Conservation (phyloP, 2,329 filamentous ascomycete species). For the Rutstroemia sydowiana region DNA sequence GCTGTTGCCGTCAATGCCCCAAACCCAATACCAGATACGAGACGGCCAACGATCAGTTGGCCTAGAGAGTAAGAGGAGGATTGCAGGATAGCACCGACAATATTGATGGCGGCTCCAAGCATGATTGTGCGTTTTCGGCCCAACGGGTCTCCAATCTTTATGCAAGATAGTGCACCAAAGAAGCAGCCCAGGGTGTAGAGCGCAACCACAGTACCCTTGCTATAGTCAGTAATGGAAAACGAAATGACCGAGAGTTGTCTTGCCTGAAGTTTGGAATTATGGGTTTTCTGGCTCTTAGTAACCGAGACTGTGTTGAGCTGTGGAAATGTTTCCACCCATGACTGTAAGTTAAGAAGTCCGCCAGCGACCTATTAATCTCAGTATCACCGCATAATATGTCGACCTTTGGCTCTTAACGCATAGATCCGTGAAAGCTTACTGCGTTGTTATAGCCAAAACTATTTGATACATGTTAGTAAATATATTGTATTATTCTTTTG, state of each 20-base stretch:
- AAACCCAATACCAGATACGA: conserved; percentile 43
- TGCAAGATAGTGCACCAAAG: conserved; percentile 34
- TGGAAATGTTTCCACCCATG: conserved; percentile 9
- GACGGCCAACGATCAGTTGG: conserved; percentile 46
- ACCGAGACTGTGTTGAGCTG: conserved; percentile 8
- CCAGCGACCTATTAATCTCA: conserved; percentile 34
- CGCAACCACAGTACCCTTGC: conserved; percentile 10
- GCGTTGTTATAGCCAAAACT: conserved; percentile 41
- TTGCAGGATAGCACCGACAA: conserved; percentile 44
- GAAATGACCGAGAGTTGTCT: background rate
- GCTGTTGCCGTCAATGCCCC: conserved; percentile 42
- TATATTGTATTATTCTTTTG: conserved; percentile 4
- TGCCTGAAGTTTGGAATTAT: conserved; percentile 2
- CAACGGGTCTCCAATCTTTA: conserved; percentile 41
- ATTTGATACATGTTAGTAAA: background rate
- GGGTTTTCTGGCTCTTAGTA: background rate
- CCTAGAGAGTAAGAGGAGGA: conserved; percentile 37
- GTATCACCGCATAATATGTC: background rate
- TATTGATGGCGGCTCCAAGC: conserved; percentile 48
- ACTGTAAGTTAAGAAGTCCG: conserved; percentile 35
- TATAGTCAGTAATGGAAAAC: background rate
- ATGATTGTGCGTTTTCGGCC: conserved; percentile 51
- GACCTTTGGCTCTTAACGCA: too few species aligned
- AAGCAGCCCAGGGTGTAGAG: conserved; percentile 39
- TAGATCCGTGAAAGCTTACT: background rate